phyloP scores from a whole-genome alignment of 306 rosid genomes.

The Sphenostylis stenocarpa region DNA sequence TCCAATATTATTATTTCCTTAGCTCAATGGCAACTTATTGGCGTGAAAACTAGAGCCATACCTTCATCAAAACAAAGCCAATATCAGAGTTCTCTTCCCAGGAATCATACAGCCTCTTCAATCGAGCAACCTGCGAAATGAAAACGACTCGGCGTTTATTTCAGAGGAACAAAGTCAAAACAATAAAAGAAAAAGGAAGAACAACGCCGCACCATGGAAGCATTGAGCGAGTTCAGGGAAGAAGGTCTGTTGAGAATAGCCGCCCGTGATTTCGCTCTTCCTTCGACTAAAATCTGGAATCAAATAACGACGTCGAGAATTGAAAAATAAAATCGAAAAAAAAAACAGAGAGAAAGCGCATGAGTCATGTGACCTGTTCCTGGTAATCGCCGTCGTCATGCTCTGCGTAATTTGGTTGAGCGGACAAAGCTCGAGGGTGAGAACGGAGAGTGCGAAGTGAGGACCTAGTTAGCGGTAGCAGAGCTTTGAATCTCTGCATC shows the following conservation, averaged over 20 bases:
- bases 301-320: neutral
- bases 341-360: neutral
- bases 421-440: conserved; percentile 53
- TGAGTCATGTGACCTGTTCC: conserved; percentile 47
- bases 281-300: conserved; percentile 77
- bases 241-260: conserved; percentile 81
- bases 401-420: conserved; percentile 55
- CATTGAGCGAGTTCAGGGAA: conserved; percentile 65
- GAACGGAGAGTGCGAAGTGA: conserved; percentile 40
- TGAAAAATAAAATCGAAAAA: neutral
- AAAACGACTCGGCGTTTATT: conserved; percentile 30
- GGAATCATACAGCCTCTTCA: conserved; percentile 86
- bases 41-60: conserved; percentile 24
- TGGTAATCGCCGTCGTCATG: conserved; percentile 47
- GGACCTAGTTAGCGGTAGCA: conserved; percentile 41
- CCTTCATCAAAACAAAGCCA: conserved; percentile 94
- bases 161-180: conserved; percentile 11
- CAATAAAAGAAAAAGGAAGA: neutral
- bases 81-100: conserved; percentile 93
- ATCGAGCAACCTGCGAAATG: conserved; percentile 63
- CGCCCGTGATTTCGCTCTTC: conserved; percentile 79
- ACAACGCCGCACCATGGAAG: conserved; percentile 49
- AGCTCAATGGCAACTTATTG: conserved; percentile 6
- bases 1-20: neutral
- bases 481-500: conserved; percentile 70